Evolutionary conservation across 1,284 basidiomycete species (phyloP).

Genomic region (Moesziomyces sp.): DNA sequence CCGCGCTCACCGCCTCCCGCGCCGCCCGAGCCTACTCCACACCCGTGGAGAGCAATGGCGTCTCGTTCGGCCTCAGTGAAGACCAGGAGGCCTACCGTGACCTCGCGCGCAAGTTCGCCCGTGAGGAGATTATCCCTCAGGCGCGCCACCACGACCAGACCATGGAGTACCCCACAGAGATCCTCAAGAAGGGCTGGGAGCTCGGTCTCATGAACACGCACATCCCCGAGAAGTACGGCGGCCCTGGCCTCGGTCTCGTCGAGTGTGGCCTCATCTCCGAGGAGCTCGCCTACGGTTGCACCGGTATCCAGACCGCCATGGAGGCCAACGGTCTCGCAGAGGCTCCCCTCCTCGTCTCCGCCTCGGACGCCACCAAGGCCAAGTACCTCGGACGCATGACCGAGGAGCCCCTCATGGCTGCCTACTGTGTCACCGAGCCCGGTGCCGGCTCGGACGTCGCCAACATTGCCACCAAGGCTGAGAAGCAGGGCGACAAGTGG

Average conservation of each 20-base stretch:
- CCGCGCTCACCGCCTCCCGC: constrained; percentile 12
- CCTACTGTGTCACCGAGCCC: constrained; percentile 73
- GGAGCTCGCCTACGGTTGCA: constrained; percentile 72
- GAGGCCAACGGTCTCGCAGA: constrained; percentile 72
- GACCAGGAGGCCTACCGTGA: constrained; percentile 69
- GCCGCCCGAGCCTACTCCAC: constrained; percentile 35
- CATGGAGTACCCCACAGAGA: constrained; percentile 71
- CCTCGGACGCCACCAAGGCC: constrained; percentile 70
- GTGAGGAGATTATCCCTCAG: constrained; percentile 71
- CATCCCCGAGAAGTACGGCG: constrained; percentile 71
- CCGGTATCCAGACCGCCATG: constrained; percentile 72
- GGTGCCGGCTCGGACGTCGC: constrained; percentile 73
- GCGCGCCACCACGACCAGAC: constrained; percentile 69
- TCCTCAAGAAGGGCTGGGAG: constrained; percentile 70
- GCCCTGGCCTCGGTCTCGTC: constrained; percentile 71
- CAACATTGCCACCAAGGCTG: constrained; percentile 68
- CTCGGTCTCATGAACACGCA: constrained; percentile 64
- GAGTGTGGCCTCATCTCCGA: constrained; percentile 71
- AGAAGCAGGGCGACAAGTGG: constrained; percentile 72
- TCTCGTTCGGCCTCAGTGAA: constrained; percentile 65
- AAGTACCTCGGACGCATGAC: constrained; percentile 74
- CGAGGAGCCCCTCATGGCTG: constrained; percentile 72
- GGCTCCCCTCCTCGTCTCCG: constrained; percentile 72
- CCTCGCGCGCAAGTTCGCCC: constrained; percentile 70
- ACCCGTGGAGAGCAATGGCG: constrained; percentile 35